Percentiles rank a stretch among this genome's conserved stretches.
Evolutionary conservation across 345 rosid genomes (phyloP).

Genomic region (Diplotaxis tenuifolia): DNA sequence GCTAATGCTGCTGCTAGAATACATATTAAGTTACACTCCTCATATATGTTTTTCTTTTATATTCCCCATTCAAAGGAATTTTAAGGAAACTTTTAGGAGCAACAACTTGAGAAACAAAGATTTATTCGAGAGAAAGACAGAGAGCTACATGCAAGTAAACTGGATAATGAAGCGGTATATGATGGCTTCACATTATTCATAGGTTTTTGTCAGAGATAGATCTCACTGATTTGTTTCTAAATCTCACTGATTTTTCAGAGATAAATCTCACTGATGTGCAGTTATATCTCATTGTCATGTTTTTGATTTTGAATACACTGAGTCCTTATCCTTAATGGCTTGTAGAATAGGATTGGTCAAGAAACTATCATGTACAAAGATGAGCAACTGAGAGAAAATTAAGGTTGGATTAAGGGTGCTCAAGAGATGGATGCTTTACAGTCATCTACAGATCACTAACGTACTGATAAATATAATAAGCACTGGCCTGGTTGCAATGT

Average conservation of each 20-base stretch:
- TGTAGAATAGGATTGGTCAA: slow-evolving; percentile 88
- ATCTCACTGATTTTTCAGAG: slow-evolving; percentile 49
- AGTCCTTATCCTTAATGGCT: slow-evolving; percentile 27
- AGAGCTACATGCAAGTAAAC: slow-evolving; percentile 73
- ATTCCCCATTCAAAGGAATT: too few relatives aligned
- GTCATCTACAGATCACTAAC: slow-evolving; percentile 64
- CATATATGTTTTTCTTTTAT: too few relatives aligned
- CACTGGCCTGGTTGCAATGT: slow-evolving; percentile 90
- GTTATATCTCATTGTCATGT: not conserved
- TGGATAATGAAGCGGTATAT: slow-evolving; percentile 86
- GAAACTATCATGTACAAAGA: slow-evolving; percentile 79
- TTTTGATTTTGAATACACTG: not conserved
- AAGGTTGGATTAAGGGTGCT: slow-evolving; percentile 73
- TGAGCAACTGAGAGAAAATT: slow-evolving; percentile 78
- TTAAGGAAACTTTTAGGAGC: slow-evolving; percentile 85
- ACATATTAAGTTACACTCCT: too few relatives aligned
- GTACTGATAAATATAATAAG: slow-evolving; percentile 82
- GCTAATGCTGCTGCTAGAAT: too few relatives aligned
- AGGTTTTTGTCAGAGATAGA: too few relatives aligned
- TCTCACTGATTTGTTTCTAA: slow-evolving; percentile 32
- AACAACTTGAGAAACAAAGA: slow-evolving; percentile 62
- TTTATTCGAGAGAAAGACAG: slow-evolving; percentile 67
- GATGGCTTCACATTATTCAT: too few relatives aligned
- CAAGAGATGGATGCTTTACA: slow-evolving; percentile 91
- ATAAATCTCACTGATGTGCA: slow-evolving; percentile 7